phyloP scores from a whole-genome alignment of 1,284 basidiomycete species.

The Afroboletus lepidellus region DNA sequence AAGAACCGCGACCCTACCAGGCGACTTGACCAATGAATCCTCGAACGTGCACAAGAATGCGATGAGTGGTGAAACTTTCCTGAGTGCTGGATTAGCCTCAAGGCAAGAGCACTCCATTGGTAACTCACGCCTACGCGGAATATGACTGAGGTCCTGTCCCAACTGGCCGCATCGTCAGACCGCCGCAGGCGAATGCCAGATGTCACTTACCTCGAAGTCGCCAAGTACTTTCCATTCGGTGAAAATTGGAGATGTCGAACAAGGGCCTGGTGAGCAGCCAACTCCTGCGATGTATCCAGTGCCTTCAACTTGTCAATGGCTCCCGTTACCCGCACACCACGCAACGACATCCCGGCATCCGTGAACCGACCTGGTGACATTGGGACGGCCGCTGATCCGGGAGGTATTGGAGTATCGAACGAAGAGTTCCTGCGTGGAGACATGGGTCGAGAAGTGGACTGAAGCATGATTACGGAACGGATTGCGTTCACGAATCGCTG shows the following conservation, averaged over 20 bases:
- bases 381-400: constrained; percentile 23
- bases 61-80: constrained; percentile 60
- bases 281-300: constrained; percentile 56
- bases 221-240: constrained; percentile 39
- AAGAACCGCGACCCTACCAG: constrained; percentile 45
- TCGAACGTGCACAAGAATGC: constrained; percentile 66
- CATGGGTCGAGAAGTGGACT: constrained; percentile 32
- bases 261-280: constrained; percentile 35
- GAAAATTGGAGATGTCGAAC: constrained; percentile 42
- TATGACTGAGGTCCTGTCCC: constrained; percentile 75
- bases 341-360: constrained; percentile 42
- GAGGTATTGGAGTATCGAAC: constrained; percentile 31
- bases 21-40: constrained; percentile 80
- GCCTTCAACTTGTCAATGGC: constrained; percentile 59
- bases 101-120: constrained; percentile 7
- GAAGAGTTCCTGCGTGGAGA: constrained; percentile 33
- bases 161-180: constrained; percentile 42
- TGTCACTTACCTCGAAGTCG: constrained; percentile 34
- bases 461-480: constrained; percentile 49
- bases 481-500: constrained; percentile 44
- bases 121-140: constrained; percentile 63
- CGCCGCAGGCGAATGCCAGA: background rate
- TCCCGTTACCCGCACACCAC: constrained; percentile 52
- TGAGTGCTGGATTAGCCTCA: constrained; percentile 27
- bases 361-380: constrained; percentile 37